Evolutionary conservation across 2,329 filamentous ascomycete species (phyloP).

Genomic region (Polytolypa hystricis): DNA sequence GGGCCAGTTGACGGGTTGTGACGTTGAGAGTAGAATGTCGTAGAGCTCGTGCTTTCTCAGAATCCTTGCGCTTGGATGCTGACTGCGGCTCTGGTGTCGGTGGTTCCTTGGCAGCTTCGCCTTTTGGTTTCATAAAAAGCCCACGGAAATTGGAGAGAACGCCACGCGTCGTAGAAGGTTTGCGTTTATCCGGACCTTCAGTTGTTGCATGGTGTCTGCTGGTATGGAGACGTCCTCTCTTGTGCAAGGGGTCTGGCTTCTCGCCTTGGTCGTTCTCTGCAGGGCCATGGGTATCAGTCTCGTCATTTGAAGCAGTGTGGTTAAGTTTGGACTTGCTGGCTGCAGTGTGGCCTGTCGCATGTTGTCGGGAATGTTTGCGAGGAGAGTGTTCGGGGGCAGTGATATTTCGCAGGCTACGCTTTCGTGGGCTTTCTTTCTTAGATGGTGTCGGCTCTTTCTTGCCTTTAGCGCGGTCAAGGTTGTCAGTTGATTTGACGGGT

Average conservation of each 20-base stretch:
- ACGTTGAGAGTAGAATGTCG: neutral
- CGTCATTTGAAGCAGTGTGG: neutral
- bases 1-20: neutral
- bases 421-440: neutral
- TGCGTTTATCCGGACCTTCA: no score
- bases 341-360: slow-evolving; percentile 3
- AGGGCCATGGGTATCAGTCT: neutral
- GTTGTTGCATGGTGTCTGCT: no score
- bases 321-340: slow-evolving; percentile 8
- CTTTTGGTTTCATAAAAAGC: slow-evolving; percentile 12
- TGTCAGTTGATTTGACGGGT: neutral
- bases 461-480: neutral
- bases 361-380: slow-evolving; percentile 3
- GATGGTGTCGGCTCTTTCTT: neutral
- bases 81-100: neutral
- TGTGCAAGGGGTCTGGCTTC: no score
- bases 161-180: slow-evolving; percentile 5
- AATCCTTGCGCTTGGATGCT: slow-evolving; percentile 2
- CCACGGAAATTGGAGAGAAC: slow-evolving; percentile 14
- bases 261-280: no score
- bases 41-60: neutral
- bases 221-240: no score
- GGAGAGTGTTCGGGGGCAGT: slow-evolving; percentile 6
- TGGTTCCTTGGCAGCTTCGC: slow-evolving; percentile 3
- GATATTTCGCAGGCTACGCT: neutral